Conservation (phyloP, 495 filamentous ascomycete species). For the Trichoderma erinaceum region DNA sequence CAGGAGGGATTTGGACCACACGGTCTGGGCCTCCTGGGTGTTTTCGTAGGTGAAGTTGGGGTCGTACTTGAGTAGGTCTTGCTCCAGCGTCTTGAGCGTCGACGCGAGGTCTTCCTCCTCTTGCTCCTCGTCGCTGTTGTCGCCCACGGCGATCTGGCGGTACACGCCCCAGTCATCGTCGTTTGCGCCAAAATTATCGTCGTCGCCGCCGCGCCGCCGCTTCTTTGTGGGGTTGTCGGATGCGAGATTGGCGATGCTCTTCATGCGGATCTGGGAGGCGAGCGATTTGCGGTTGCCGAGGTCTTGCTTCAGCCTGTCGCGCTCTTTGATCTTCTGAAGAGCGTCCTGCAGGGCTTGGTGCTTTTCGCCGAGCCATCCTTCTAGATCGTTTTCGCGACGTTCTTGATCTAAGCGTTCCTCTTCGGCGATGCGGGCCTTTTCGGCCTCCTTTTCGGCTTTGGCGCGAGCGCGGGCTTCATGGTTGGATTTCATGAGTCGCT, state of each 20-base stretch:
- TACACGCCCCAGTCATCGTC: constrained; percentile 98
- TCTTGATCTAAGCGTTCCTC: constrained; percentile 77
- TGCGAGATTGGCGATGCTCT: constrained; percentile 92
- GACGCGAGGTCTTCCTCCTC: constrained; percentile 82
- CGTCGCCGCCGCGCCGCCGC: constrained; percentile 65
- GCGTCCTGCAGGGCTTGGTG: constrained; percentile 65
- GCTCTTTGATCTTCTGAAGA: constrained; percentile 82
- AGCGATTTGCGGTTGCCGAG: constrained; percentile 93
- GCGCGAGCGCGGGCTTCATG: constrained; percentile 86
- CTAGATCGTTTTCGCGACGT: constrained; percentile 73
- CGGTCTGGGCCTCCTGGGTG: constrained; percentile 82
- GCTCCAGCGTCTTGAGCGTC: constrained; percentile 67
- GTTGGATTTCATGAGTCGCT: constrained; percentile 86
- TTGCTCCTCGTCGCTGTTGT: constrained; percentile 59
- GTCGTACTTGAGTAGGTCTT: constrained; percentile 79
- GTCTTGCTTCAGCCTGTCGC: constrained; percentile 84
- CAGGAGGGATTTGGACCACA: constrained; percentile 86
- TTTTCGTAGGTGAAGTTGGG: constrained; percentile 82
- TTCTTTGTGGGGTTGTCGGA: constrained; percentile 79
- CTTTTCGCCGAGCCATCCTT: constrained; percentile 79
- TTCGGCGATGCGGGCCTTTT: constrained; percentile 75
- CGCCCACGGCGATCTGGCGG: constrained; percentile 75
- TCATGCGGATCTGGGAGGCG: constrained; percentile 95
- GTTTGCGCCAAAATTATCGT: constrained; percentile 94
- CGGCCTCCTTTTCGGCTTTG: constrained; percentile 90